Evolutionary conservation across 306 rosid species (phyloP).

Genomic region (Trifolium pratense): DNA sequence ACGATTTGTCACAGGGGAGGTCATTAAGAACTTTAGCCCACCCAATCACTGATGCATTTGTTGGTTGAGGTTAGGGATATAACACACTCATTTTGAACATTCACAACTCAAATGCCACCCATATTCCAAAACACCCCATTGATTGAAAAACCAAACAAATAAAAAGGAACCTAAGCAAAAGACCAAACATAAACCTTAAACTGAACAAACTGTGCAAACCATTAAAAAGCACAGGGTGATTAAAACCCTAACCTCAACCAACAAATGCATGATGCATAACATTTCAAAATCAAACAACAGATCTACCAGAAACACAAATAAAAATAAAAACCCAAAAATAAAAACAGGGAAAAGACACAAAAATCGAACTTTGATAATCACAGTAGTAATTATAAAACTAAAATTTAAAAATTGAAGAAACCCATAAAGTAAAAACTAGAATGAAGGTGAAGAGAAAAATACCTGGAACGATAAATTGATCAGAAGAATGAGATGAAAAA

Average conservation of each 20-base stretch:
- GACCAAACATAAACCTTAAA: constrained; percentile 28
- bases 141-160: not conserved
- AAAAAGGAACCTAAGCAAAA: not conserved
- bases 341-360: not conserved
- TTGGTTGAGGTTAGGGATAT: no score
- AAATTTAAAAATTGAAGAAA: not conserved
- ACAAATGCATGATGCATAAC: constrained; percentile 3
- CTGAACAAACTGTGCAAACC: constrained; percentile 29
- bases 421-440: not conserved
- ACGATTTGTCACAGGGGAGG: no score
- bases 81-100: not conserved
- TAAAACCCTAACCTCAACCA: constrained; percentile 44
- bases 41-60: no score
- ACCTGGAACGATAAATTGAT: constrained; percentile 47
- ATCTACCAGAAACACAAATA: constrained; percentile 34
- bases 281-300: constrained; percentile 34
- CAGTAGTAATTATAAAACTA: not conserved
- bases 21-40: no score
- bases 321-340: not conserved
- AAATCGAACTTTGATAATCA: not conserved
- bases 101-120: constrained; percentile 5
- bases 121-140: not conserved
- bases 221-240: constrained; percentile 5
- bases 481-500: constrained; percentile 5
- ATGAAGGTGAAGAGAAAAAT: not conserved